phyloP scores from a whole-genome alignment of 768 basidiomycete species.

The Piloderma croceum region DNA sequence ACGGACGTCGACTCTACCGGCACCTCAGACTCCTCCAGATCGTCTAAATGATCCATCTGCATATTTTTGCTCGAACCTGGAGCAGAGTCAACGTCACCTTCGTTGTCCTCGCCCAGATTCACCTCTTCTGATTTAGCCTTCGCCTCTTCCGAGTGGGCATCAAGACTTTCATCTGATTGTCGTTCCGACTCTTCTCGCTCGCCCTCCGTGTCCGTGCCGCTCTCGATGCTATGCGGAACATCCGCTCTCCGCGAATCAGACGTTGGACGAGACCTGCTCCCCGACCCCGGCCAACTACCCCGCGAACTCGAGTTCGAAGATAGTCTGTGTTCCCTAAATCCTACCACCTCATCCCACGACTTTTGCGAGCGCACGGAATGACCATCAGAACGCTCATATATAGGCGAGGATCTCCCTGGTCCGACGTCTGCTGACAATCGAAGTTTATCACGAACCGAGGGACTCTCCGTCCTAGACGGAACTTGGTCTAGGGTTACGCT shows the following conservation, averaged over 20 bases:
- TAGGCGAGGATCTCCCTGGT: too few species aligned
- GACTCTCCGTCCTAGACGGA: constrained; percentile 29
- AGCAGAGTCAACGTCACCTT: constrained; percentile 9
- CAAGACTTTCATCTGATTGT: constrained; percentile 2
- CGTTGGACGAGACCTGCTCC: constrained; percentile 39
- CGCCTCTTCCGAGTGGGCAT: constrained; percentile 29
- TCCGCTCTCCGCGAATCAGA: constrained; percentile 63
- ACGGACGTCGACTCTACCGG: constrained; percentile 63
- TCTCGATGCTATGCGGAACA: constrained; percentile 69
- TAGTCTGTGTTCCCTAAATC: constrained; percentile 14
- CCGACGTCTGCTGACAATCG: too few species aligned
- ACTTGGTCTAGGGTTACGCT: constrained; percentile 29
- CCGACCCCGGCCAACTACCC: constrained; percentile 26
- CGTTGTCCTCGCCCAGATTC: constrained; percentile 16
- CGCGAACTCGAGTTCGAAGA: constrained; percentile 27
- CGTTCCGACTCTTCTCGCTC: constrained; percentile 41
- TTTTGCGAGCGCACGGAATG: constrained; percentile 17
- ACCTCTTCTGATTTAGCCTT: constrained; percentile 22
- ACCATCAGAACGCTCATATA: constrained; percentile 23
- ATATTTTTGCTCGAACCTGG: constrained; percentile 22
- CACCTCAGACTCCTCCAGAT: constrained; percentile 50
- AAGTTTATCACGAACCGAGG: too few species aligned
- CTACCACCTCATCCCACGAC: constrained; percentile 20
- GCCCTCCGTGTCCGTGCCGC: constrained; percentile 65
- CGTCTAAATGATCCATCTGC: constrained; percentile 38